These are phyloP conservation scores for Peniophora sp. DNA, from an alignment of 1,284 basidiomycete species.

Conservation along the genomic window DNA sequence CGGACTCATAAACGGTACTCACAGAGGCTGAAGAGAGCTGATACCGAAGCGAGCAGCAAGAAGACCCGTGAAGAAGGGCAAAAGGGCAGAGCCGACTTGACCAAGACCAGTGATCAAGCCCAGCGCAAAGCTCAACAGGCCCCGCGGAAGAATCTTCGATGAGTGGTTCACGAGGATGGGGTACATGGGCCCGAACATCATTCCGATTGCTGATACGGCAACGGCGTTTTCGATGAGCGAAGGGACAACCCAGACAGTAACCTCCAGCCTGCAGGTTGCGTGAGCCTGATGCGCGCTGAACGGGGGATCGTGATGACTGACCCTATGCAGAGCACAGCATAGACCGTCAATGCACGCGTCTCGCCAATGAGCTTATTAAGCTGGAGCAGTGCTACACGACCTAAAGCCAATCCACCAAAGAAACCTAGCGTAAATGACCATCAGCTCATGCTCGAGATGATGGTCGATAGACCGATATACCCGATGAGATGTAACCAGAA, in stretches of 20 bases:
- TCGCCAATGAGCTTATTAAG: conserved; percentile 35
- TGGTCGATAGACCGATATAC: conserved; percentile 30
- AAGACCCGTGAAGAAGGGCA: conserved; percentile 47
- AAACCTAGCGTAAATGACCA: neutral
- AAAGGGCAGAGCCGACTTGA: conserved; percentile 40
- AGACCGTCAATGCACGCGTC: neutral
- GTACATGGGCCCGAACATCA: conserved; percentile 41
- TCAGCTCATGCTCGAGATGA: neutral
- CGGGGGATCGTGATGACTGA: too few species aligned
- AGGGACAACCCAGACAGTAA: conserved; percentile 51
- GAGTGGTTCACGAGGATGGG: conserved; percentile 44
- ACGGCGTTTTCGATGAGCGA: conserved; percentile 41
- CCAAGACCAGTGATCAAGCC: conserved; percentile 49
- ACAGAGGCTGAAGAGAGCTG: conserved; percentile 44
- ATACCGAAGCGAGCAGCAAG: conserved; percentile 41
- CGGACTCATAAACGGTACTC: conserved; percentile 11
- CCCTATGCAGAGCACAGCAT: conserved; percentile 12
- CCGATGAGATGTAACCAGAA: conserved; percentile 40
- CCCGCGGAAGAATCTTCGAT: conserved; percentile 35
- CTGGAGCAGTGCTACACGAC: conserved; percentile 36
- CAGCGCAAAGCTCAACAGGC: conserved; percentile 41
- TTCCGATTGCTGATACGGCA: conserved; percentile 42
- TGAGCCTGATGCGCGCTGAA: too few species aligned
- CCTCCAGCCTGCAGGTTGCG: conserved; percentile 29
- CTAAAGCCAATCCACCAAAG: conserved; percentile 30